Evolutionary conservation across 2,329 filamentous ascomycete species (phyloP), one percentile per base, ranked within the genome.

Genomic region (Colletotrichum navitas): DNA sequence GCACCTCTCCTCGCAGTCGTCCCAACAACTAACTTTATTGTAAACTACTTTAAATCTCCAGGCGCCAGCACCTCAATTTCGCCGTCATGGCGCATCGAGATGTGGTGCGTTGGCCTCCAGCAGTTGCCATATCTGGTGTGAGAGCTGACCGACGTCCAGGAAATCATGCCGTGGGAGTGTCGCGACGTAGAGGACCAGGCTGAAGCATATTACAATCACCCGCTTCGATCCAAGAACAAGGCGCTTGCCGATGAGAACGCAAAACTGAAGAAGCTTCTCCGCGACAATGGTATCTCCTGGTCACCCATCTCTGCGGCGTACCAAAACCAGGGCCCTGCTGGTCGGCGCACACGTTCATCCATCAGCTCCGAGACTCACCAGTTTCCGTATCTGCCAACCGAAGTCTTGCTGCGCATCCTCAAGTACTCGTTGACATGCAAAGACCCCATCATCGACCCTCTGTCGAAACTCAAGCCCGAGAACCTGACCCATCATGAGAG

Each of bases 271-370:
- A 82, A 81, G 51, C 81, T 88, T 8, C 79, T 89, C 43, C 85
- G 85, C 34, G 83, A 87, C 70, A 84, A 87, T 75, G 84, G 83
- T 43, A 87, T 88, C 70, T 79, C 84, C 3, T 88, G 87, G 86
- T 85, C 83, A 5, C 76, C 81, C 8, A 71, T 80, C 62, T 77
- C 81, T 7, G 79, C 78, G 64, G 79, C 73, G 41, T 81, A 81
- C 24, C 72, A 72, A 41, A 67, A 69, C 34, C 51, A 45, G 18
- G 49, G n/a, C 10, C 55, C 45, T 29, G 69, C 66, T 47, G 69
- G 73, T 45, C 78, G 78, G 18, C 71, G 77, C 43, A 80, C 79
- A 16, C 80, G 80, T 24, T 72, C 74, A 36, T 76, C 73, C 18
- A 60, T 69, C 36, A 65, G 56, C 6, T 65, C 71, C 36, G 49